Evolutionary conservation across 345 rosid species (phyloP), one percentile per base, ranked within the genome.

Genomic region (Pistacia vera): DNA sequence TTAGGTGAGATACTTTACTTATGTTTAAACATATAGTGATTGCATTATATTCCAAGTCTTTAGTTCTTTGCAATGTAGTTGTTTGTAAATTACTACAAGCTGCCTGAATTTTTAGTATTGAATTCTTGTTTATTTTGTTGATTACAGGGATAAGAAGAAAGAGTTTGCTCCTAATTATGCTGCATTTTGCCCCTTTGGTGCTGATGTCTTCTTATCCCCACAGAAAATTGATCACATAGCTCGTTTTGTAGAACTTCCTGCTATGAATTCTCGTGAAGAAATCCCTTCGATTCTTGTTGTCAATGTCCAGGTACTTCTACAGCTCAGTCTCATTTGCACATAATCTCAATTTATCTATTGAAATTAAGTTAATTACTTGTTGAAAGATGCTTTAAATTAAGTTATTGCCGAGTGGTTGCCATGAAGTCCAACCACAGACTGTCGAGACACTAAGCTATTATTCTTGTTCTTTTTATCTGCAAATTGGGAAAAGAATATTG

Each of bases 201-300:
- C 85, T 5, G 96, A 91, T 80, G 77, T 89, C 54, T 91, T 91
- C 81, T 77, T 86, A 70, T 86, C 92, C 7, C 86, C 69, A 44
- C 87, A 83, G 80, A 91, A 91, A 88, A 75, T 91, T 68, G 80
- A 85, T 80, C 96, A 91, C 78, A 87, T 89, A 79, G 93, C 91
- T n/a, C 90, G 87, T 68, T 86, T 78, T 77, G 88, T 91, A 66
- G 88, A 87, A 71, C 93, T 89, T 76, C 96, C 96, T 12, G 11
- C 66, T 59, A 59, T 52, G n/a, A 81, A 72, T 65, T 25, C 80
- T 72, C 73, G 85, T 1, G 86, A 86, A 59, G 90, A 89, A 81
- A 75, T 84, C 73, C 96, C 96, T 79, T 70, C 89, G 20, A 74
- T 89, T n/a, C 93, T 91, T 33, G 89, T 91, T 69, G 90, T 91